A percentile compares a stretch with the other conserved stretches of the same genome.
Evolutionary conservation across 1,139 yeast genomes (phyloP).

Genomic region (Eremothecium coryli): DNA sequence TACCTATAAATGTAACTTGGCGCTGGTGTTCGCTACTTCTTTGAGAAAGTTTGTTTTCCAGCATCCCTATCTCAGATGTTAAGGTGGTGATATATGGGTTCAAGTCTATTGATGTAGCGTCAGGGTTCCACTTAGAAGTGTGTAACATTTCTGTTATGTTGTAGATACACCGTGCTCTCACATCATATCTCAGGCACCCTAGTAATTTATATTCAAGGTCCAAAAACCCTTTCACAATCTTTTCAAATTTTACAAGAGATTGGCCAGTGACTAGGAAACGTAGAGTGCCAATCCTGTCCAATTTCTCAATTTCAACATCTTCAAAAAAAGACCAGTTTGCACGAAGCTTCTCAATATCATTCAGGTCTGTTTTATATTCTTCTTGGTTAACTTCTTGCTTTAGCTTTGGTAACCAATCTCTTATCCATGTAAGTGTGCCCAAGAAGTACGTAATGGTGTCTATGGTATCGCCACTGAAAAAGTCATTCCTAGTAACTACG

Average conservation of each 20-base stretch:
- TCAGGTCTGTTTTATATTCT: constrained; percentile 25
- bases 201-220: constrained; percentile 42
- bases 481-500: constrained; percentile 23
- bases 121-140: constrained; percentile 37
- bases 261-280: constrained; percentile 35
- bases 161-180: constrained; percentile 53
- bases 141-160: constrained; percentile 42
- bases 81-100: constrained; percentile 44
- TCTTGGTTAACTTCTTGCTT: constrained; percentile 38
- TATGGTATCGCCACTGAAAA: constrained; percentile 31
- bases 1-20: constrained; percentile 38
- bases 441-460: constrained; percentile 43
- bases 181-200: constrained; percentile 54
- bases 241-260: constrained; percentile 41
- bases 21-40: constrained; percentile 28
- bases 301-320: constrained; percentile 28
- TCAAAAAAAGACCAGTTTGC: constrained; percentile 51
- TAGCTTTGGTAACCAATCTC: constrained; percentile 48
- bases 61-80: constrained; percentile 22
- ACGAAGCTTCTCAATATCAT: constrained; percentile 40
- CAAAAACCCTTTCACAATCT: constrained; percentile 38
- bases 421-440: constrained; percentile 40
- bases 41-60: constrained; percentile 24
- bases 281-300: constrained; percentile 14
- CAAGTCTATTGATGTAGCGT: constrained; percentile 48